These are phyloP conservation scores for Grigorovia jiainica DNA, from an alignment of 805 yeast genomes.

Conservation along the genomic window DNA sequence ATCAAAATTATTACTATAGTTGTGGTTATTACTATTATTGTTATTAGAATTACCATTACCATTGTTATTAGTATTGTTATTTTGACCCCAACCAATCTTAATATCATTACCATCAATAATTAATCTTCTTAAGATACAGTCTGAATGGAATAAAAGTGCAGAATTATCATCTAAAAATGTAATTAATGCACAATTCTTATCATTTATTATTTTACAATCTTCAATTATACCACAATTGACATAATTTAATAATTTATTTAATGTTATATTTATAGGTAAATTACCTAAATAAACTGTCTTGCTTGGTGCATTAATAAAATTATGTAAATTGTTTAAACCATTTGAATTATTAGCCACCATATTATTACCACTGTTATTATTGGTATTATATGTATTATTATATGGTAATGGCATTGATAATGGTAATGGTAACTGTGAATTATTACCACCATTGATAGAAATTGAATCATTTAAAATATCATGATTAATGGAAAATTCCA, in stretches of 20 bases:
- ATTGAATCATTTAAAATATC: not conserved
- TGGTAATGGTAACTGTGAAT: too few relatives aligned
- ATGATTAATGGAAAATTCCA: not conserved
- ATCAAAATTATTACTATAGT: conserved; percentile 58
- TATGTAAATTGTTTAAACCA: conserved; percentile 7
- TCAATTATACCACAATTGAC: conserved; percentile 88
- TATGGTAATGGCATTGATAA: too few relatives aligned
- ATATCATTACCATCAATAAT: conserved; percentile 74
- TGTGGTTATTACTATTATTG: too few relatives aligned
- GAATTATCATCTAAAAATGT: conserved; percentile 83
- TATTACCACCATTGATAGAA: not conserved
- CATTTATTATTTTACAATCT: conserved; percentile 65
- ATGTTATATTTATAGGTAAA: conserved; percentile 70
- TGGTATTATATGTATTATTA: not conserved
- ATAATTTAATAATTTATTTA: conserved; percentile 77
- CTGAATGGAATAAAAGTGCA: conserved; percentile 87
- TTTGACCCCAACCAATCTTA: conserved; percentile 89
- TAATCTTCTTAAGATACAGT: conserved; percentile 76
- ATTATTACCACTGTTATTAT: not conserved
- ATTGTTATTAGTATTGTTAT: too few relatives aligned
- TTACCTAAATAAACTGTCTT: conserved; percentile 89
- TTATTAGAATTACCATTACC: too few relatives aligned
- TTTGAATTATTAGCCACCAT: not conserved
- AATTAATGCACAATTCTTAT: conserved; percentile 81
- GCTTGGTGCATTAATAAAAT: conserved; percentile 46